Conservation (phyloP, 139 green algal species). For the Chlorella sp. region DNA sequence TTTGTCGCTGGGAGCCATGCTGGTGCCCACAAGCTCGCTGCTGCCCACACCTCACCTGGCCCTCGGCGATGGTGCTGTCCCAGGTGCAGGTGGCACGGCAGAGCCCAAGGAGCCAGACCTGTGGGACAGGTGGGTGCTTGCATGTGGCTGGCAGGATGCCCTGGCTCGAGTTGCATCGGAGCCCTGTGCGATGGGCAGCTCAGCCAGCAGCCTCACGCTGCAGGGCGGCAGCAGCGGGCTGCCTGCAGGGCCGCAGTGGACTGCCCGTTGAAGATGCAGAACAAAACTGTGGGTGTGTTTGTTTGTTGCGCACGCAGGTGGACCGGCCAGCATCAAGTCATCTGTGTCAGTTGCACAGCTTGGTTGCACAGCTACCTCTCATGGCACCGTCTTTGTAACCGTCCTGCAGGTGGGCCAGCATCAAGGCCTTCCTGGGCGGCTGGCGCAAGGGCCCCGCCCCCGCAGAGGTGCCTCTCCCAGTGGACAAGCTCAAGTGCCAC, state of each 20-base stretch:
- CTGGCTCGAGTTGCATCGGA: too few relatives aligned
- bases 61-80: too few relatives aligned
- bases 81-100: neutral
- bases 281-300: too few relatives aligned
- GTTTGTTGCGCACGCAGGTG: too few relatives aligned
- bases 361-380: neutral
- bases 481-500: constrained; percentile 54
- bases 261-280: neutral
- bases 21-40: too few relatives aligned
- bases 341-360: too few relatives aligned
- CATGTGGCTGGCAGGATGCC: too few relatives aligned
- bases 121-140: constrained; percentile 9
- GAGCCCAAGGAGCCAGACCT: constrained; percentile 24
- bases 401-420: constrained; percentile 1
- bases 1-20: too few relatives aligned
- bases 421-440: constrained; percentile 29
- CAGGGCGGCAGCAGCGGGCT: neutral
- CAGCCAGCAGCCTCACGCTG: neutral
- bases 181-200: too few relatives aligned
- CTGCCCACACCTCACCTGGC: too few relatives aligned
- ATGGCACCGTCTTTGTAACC: neutral
- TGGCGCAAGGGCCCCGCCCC: neutral
- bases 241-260: neutral
- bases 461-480: constrained; percentile 18
- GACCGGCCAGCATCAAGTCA: too few relatives aligned